Conservation (phyloP, 768 basidiomycete genomes). For the Russula dissimulans region DNA sequence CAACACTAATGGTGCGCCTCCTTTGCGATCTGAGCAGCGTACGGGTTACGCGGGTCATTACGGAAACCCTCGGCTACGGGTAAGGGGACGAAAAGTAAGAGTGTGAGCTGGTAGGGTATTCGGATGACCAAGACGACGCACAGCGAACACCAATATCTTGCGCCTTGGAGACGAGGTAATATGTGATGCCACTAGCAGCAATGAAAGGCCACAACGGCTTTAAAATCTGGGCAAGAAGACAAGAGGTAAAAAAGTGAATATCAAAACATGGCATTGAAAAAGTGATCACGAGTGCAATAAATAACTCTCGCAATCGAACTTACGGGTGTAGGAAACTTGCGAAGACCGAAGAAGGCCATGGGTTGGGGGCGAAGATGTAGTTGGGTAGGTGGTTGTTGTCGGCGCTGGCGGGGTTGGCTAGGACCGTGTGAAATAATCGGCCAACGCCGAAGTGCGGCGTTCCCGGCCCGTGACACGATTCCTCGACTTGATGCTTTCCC, state of each 20-base stretch:
- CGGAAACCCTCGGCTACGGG: slow-evolving; percentile 52
- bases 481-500: background rate
- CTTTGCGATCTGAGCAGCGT: slow-evolving; percentile 67
- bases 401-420: background rate
- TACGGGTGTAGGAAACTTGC: slow-evolving; percentile 75
- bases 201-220: slow-evolving; percentile 80
- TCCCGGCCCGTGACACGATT: background rate
- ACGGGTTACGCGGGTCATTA: slow-evolving; percentile 76
- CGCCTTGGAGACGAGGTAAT: slow-evolving; percentile 55
- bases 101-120: background rate
- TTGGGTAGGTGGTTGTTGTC: background rate
- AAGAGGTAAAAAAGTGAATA: background rate
- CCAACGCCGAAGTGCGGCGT: background rate
- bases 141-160: slow-evolving; percentile 65
- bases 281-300: slow-evolving; percentile 2
- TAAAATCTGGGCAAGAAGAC: slow-evolving; percentile 38
- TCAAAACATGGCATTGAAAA: background rate
- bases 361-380: background rate
- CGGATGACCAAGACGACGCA: slow-evolving; percentile 33
- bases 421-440: background rate
- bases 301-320: slow-evolving; percentile 24
- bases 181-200: slow-evolving; percentile 51
- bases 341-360: slow-evolving; percentile 72
- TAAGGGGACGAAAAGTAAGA: background rate
- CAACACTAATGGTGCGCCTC: slow-evolving; percentile 35